These are phyloP conservation scores for Nitzschia inconspicua DNA, from an alignment of 108 stramenopile genomes.

Conservation along the genomic window DNA sequence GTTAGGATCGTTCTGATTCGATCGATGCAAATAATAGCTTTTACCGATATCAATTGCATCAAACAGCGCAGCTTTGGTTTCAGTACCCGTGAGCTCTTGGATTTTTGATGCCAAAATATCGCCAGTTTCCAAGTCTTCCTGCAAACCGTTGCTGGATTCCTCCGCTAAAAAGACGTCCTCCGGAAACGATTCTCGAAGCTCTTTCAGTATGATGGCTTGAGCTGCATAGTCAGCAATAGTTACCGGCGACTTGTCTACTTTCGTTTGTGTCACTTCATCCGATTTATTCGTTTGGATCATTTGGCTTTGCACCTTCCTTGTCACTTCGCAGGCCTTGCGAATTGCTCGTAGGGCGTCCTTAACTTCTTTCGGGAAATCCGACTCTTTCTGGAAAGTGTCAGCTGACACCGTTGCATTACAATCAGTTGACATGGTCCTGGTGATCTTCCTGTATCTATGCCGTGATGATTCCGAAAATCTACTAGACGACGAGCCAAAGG, in stretches of 20 bases:
- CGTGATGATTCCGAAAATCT: conserved; percentile 4
- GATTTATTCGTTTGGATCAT: conserved; percentile 3
- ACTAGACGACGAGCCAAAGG: no score
- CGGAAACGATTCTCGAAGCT: conserved; percentile 31
- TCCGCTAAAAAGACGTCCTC: conserved; percentile 55
- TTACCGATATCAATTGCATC: conserved; percentile 49
- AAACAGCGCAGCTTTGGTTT: no score
- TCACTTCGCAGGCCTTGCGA: conserved; percentile 32
- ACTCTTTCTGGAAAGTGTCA: conserved; percentile 16
- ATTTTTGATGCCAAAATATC: conserved; percentile 22
- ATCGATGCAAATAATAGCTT: no score
- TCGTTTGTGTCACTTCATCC: conserved; percentile 32
- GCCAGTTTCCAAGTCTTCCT: conserved; percentile 15
- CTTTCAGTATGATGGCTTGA: conserved; percentile 50
- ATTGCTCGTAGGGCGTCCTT: conserved; percentile 37
- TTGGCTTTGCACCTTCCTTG: conserved; percentile 25
- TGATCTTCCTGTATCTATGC: conserved; percentile 1
- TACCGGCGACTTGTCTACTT: conserved; percentile 59
- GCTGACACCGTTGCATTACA: no score
- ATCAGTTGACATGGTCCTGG: no score
- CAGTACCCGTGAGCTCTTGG: background rate
- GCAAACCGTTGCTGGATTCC: conserved; percentile 34
- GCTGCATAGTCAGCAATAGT: conserved; percentile 63
- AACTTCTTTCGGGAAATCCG: no score
- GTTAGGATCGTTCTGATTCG: no score